Evolutionary conservation across 805 yeast species (phyloP).

Genomic region (Jamesozyma jinghongensis): DNA sequence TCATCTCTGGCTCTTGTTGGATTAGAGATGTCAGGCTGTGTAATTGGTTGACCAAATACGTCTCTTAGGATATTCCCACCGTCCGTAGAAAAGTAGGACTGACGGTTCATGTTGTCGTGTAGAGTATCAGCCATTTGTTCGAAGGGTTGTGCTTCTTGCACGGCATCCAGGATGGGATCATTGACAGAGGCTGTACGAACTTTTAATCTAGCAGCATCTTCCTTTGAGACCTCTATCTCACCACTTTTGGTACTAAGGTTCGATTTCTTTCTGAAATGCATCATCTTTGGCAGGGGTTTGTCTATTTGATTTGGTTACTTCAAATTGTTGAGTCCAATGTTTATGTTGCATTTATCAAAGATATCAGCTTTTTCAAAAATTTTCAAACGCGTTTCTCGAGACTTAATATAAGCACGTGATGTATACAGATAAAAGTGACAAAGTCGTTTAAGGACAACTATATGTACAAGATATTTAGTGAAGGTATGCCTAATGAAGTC

Average conservation of each 20-base stretch:
- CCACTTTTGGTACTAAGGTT: conserved; percentile 19
- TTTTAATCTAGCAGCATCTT: conserved; percentile 47
- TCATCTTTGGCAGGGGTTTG: conserved; percentile 28
- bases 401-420: no score
- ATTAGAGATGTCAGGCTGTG: conserved; percentile 76
- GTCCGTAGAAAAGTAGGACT: conserved; percentile 29
- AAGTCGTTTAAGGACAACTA: no score
- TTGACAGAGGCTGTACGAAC: conserved; percentile 61
- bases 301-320: not conserved
- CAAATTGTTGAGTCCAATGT: not conserved
- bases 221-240: conserved; percentile 37
- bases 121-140: conserved; percentile 45
- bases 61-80: conserved; percentile 50
- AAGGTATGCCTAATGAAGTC: no score
- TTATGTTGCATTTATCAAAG: no score
- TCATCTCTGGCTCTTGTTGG: conserved; percentile 93
- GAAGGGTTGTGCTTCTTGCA: conserved; percentile 92
- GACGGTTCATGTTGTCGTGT: conserved; percentile 30
- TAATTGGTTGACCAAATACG: conserved; percentile 76
- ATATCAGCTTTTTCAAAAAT: no score
- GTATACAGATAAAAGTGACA: no score
- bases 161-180: conserved; percentile 90
- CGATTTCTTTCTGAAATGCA: conserved; percentile 38
- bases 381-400: not conserved
- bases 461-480: no score